Evolutionary conservation across 345 rosid genomes (phyloP).

Genomic region (Populus davidiana): DNA sequence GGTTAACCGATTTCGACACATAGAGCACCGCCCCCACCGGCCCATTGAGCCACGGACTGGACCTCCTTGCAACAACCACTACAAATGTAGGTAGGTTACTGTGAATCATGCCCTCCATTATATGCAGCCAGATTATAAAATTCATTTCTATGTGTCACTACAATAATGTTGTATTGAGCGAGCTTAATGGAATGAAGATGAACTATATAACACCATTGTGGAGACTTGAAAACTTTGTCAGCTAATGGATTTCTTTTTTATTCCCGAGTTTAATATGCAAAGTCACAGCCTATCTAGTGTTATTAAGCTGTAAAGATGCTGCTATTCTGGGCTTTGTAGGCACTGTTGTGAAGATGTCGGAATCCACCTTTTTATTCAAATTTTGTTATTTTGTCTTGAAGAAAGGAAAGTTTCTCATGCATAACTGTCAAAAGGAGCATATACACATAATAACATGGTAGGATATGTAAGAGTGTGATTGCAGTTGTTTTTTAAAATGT

Average conservation of each 20-base stretch:
- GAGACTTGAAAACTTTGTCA: conserved; percentile 14
- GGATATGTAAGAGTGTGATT: no score
- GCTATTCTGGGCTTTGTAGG: conserved; percentile 13
- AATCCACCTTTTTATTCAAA: not conserved
- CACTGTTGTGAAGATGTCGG: conserved; percentile 1
- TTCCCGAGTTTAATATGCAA: not conserved
- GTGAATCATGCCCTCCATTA: conserved; percentile 37
- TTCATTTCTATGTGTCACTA: conserved; percentile 12
- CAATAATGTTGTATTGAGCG: conserved; percentile 14
- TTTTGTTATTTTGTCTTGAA: not conserved
- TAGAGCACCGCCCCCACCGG: conserved; percentile 45
- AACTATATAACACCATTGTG: not conserved
- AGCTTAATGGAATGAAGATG: conserved; percentile 9
- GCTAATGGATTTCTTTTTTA: not conserved
- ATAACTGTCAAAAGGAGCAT: conserved; percentile 1
- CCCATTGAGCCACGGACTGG: conserved; percentile 67
- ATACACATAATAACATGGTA: not conserved
- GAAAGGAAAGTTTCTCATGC: not conserved
- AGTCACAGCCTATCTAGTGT: not conserved
- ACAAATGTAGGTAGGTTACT: conserved; percentile 48
- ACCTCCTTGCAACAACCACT: conserved; percentile 24
- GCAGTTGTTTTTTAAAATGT: fast-evolving
- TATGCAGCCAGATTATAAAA: conserved; percentile 37
- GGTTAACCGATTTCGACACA: conserved; percentile 34
- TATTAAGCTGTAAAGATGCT: conserved; percentile 22